These are phyloP conservation scores for Marasmius fiardii DNA, from an alignment of 1,284 basidiomycete genomes.

Conservation along the genomic window DNA sequence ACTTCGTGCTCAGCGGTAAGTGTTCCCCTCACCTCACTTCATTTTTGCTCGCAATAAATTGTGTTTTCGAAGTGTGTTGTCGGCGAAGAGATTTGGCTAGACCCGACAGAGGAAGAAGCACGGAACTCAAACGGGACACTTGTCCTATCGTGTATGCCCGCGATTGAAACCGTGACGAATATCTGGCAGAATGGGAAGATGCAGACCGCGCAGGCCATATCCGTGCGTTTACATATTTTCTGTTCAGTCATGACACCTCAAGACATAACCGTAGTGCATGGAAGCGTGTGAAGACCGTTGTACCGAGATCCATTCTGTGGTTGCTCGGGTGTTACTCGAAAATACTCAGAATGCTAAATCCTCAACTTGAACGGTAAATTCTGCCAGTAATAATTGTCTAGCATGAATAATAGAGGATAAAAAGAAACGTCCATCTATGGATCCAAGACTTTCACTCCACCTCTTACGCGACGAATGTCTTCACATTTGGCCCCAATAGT, in stretches of 20 bases:
- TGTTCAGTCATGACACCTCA: background rate
- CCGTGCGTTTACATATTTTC: constrained; percentile 37
- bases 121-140: constrained; percentile 55
- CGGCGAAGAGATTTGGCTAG: constrained; percentile 61
- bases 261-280: constrained; percentile 49
- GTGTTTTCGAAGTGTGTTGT: constrained; percentile 45
- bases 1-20: constrained; percentile 72
- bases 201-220: constrained; percentile 42
- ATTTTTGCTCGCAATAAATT: background rate
- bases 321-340: constrained; percentile 64
- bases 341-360: constrained; percentile 15
- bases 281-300: constrained; percentile 66
- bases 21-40: constrained; percentile 10
- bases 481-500: no score
- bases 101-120: constrained; percentile 76
- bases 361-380: background rate
- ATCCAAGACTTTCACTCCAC: background rate
- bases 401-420: no score
- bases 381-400: no score
- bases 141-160: constrained; percentile 83
- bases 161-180: constrained; percentile 82
- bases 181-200: constrained; percentile 77
- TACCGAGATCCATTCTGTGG: constrained; percentile 69
- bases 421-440: background rate
- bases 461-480: no score